phyloP scores from a whole-genome alignment of 805 yeast species.

The Candida caryicola region DNA sequence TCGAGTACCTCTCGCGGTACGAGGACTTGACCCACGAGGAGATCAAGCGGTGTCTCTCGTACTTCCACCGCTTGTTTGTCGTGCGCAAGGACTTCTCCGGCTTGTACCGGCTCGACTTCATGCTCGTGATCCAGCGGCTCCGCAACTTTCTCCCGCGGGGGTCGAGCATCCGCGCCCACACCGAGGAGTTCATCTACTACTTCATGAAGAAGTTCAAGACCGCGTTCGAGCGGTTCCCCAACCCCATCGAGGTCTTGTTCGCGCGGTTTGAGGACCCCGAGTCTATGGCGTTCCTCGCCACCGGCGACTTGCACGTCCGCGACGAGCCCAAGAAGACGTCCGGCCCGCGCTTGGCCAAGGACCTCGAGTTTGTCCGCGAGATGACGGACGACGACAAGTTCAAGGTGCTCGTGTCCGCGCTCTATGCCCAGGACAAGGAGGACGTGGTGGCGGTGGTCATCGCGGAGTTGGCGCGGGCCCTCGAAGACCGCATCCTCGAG shows the following conservation, averaged over 20 bases:
- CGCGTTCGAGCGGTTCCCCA: slow-evolving; percentile 49
- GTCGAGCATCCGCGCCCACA: slow-evolving; percentile 51
- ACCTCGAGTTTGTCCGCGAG: slow-evolving; percentile 31
- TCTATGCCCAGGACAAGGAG: slow-evolving; percentile 44
- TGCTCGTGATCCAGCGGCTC: slow-evolving; percentile 53
- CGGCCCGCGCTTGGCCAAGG: slow-evolving; percentile 34
- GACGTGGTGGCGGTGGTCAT: slow-evolving; percentile 44
- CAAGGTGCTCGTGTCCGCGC: slow-evolving; percentile 48
- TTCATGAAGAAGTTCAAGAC: slow-evolving; percentile 59
- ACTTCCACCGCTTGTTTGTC: slow-evolving; percentile 68
- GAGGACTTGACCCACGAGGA: slow-evolving; percentile 59
- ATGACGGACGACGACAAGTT: slow-evolving; percentile 45
- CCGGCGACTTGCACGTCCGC: slow-evolving; percentile 50
- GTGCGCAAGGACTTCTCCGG: slow-evolving; percentile 54
- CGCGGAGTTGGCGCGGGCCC: slow-evolving; percentile 32
- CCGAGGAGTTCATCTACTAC: slow-evolving; percentile 62
- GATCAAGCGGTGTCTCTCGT: slow-evolving; percentile 62
- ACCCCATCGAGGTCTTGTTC: slow-evolving; percentile 65
- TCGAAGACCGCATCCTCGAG: slow-evolving; percentile 16
- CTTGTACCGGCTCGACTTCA: slow-evolving; percentile 70
- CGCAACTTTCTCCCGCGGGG: slow-evolving; percentile 46
- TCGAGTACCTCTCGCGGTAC: slow-evolving; percentile 57
- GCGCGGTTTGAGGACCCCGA: slow-evolving; percentile 49
- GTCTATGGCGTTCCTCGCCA: slow-evolving; percentile 50
- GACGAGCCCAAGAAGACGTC: slow-evolving; percentile 14